Base-by-base conservation (phyloP, 2,329 filamentous ascomycete genomes). In the Pseudogymnoascus sp. region DNA sequence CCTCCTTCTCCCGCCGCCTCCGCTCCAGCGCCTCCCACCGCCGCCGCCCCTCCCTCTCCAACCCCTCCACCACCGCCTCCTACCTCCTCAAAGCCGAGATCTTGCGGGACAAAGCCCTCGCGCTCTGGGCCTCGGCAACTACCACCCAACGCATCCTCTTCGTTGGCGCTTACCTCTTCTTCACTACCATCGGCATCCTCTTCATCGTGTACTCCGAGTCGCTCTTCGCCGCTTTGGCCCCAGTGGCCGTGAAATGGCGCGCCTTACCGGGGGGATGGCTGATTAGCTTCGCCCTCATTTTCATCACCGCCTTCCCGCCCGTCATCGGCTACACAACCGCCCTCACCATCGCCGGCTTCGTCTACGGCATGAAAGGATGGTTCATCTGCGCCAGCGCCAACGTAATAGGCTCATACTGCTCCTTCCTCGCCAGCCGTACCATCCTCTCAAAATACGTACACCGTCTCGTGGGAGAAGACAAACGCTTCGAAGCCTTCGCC, bases 401-500 rank as follows among this genome's bases (percentile, higher is more conserved):
- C 18, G 82, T 96, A 1, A 75, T 85, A 33, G 94, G 94, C 40
- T 91, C 88, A 18, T 86, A 90, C 1, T 85, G 81, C 50, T 88
- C 91, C 0, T 97, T 99, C 73, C 73, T 95, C 64, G 85, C 90
- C 53, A 92, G 89, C 61, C 82, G 94, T 66, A 91, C 90, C 4
- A 76, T 97, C 47, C 80, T 97, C 64, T 88, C 88, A 67, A 79
- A 78, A 50, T 92, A 92, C 73, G 92, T 97, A 28, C 82, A 92
- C 69, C 82, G 86, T 16, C 81, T 96, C 69, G 88, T 97, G 60
- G 90, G 90, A 63, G 81, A 83, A 67, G 93, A 99, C 76, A 88
- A 86, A 73, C 84, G 92, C 61, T 99, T 99, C 74, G 85, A 94
- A 8, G 94, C 94, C 4, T 82, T 99, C 25, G 85, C 90, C 21